Conservation (phyloP, 495 filamentous ascomycete genomes). For the Penicillium odoratum region DNA sequence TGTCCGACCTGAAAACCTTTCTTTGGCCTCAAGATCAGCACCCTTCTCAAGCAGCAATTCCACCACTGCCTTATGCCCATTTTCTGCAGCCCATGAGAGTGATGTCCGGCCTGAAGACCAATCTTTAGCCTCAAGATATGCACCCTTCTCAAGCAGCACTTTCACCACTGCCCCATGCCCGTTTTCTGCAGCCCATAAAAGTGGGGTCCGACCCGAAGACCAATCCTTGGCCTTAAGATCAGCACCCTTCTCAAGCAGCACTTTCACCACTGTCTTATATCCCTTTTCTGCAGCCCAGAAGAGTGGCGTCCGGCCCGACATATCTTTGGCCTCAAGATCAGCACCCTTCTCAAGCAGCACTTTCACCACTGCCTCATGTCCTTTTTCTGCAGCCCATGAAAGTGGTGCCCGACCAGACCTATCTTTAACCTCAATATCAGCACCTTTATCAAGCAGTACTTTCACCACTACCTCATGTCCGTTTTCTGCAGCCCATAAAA, state of each 20-base stretch:
- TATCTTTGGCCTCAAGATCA: neutral
- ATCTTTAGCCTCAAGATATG: neutral
- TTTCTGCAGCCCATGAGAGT: neutral
- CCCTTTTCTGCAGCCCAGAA: neutral
- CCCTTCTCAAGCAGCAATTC: neutral
- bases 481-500: neutral
- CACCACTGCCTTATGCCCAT: neutral
- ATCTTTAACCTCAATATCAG: constrained; percentile 2
- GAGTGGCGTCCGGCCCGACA: neutral
- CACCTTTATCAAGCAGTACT: neutral
- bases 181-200: neutral
- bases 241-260: neutral
- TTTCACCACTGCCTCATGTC: neutral
- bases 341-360: constrained; percentile 1
- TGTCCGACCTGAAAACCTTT: too few relatives aligned
- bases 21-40: neutral
- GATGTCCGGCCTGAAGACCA: neutral
- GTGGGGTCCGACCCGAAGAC: neutral
- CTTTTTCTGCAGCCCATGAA: neutral
- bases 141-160: neutral
- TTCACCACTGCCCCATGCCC: neutral
- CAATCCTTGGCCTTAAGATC: neutral
- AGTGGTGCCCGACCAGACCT: neutral
- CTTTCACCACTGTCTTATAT: neutral
- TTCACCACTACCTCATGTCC: neutral